These are phyloP conservation scores for Ogataea wickerhamii DNA, from an alignment of 805 yeast genomes.

Conservation along the genomic window DNA sequence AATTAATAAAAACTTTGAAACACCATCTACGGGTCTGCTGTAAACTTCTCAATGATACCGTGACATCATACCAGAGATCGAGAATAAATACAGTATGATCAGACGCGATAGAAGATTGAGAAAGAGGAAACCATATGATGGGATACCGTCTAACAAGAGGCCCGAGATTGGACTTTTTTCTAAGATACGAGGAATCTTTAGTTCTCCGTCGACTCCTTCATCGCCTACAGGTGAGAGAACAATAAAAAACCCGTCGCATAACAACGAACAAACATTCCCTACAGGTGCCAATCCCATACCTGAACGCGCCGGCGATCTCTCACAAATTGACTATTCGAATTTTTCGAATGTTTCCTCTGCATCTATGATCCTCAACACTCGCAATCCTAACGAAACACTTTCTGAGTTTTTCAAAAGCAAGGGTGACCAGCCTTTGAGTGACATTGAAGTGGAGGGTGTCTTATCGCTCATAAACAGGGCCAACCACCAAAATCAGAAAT, in stretches of 20 bases:
- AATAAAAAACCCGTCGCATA: background rate
- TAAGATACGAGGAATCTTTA: constrained; percentile 15
- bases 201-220: constrained; percentile 5
- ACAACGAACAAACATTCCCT: too few relatives aligned
- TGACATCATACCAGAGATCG: too few relatives aligned
- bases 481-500: constrained; percentile 20
- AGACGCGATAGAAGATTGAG: constrained; percentile 17
- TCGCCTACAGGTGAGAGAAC: background rate
- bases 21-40: too few relatives aligned
- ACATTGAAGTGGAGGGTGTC: constrained; percentile 80
- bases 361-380: constrained; percentile 12
- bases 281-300: background rate
- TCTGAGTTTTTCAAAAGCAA: constrained; percentile 69
- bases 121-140: constrained; percentile 20
- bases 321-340: constrained; percentile 20
- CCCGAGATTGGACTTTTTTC: constrained; percentile 14
- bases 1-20: too few relatives aligned
- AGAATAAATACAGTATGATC: constrained; percentile 20
- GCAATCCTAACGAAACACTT: constrained; percentile 54
- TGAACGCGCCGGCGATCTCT: constrained; percentile 8
- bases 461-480: constrained; percentile 51
- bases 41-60: too few relatives aligned
- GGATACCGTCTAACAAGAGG: constrained; percentile 5
- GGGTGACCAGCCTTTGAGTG: constrained; percentile 71
- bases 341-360: constrained; percentile 19